Conservation (phyloP, 495 filamentous ascomycete species). For the Viridothelium virens region DNA sequence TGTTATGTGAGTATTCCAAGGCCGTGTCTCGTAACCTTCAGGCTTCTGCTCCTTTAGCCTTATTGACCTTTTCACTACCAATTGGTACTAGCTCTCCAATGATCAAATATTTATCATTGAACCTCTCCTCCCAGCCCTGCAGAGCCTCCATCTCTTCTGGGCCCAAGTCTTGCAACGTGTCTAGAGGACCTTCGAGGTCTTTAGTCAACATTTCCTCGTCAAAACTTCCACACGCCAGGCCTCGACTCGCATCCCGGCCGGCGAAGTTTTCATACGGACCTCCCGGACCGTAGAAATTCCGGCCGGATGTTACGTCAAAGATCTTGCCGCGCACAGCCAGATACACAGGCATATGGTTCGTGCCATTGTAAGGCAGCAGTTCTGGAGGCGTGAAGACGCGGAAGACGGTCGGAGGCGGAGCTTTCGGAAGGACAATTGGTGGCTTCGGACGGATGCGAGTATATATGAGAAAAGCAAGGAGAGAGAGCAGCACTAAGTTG, state of each 20-base stretch:
- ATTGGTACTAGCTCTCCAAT: constrained; percentile 83
- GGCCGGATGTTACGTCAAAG: constrained; percentile 78
- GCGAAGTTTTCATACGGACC: constrained; percentile 93
- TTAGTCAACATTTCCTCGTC: constrained; percentile 95
- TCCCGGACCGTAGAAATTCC: constrained; percentile 88
- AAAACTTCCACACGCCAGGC: constrained; percentile 86
- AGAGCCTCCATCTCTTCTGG: constrained; percentile 75
- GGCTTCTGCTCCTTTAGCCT: constrained; percentile 14
- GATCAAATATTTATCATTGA: constrained; percentile 86
- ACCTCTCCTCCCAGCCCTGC: constrained; percentile 85
- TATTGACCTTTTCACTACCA: constrained; percentile 49
- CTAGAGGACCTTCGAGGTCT: constrained; percentile 78
- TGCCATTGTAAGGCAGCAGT: constrained; percentile 81
- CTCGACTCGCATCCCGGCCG: constrained; percentile 85
- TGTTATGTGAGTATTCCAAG: too few species aligned
- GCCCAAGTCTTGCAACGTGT: constrained; percentile 67
- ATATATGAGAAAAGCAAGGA: constrained; percentile 44
- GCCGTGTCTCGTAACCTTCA: too few species aligned
- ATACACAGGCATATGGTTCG: constrained; percentile 64
- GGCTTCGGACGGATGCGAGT: constrained; percentile 44
- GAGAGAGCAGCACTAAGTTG: constrained; percentile 33
- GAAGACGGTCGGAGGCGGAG: constrained; percentile 74
- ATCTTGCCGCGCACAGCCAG: constrained; percentile 76
- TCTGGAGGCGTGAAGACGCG: constrained; percentile 81
- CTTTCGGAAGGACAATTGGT: constrained; percentile 53